These are phyloP conservation scores for Antitrichia curtipendula DNA, from an alignment of 225 moss, liverwort and hornwort species.

Conservation along the genomic window DNA sequence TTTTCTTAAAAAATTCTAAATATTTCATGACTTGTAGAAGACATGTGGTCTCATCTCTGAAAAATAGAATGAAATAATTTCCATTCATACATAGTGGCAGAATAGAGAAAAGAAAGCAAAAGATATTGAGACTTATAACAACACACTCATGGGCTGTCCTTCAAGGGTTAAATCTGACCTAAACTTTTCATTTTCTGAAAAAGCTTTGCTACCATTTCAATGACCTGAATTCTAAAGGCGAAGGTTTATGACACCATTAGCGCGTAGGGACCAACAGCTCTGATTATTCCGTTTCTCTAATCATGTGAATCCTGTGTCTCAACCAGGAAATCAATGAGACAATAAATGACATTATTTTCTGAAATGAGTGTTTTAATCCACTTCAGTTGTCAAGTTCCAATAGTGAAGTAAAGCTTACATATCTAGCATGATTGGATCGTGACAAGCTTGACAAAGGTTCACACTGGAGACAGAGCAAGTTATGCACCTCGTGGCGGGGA, in stretches of 20 bases:
- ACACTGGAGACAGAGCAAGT: background rate
- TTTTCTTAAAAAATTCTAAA: background rate
- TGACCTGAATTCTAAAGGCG: background rate
- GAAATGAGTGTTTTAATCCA: background rate
- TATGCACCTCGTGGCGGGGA: background rate
- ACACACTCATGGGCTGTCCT: background rate
- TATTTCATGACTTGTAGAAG: background rate
- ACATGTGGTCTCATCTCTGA: background rate
- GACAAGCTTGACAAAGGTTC: background rate
- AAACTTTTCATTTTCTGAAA: background rate
- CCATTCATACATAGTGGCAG: background rate
- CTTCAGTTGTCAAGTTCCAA: background rate
- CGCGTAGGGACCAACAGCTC: background rate
- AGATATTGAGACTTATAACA: no score
- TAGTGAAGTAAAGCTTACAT: background rate
- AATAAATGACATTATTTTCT: background rate
- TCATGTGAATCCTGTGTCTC: background rate
- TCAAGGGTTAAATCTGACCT: background rate
- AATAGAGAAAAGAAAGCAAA: background rate
- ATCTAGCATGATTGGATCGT: background rate
- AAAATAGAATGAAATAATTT: background rate
- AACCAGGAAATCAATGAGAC: background rate
- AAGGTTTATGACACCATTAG: background rate
- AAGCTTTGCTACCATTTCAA: background rate
- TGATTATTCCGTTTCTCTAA: background rate